phyloP scores from a whole-genome alignment of 2,329 filamentous ascomycete genomes.

The Aureobasidium sp. region DNA sequence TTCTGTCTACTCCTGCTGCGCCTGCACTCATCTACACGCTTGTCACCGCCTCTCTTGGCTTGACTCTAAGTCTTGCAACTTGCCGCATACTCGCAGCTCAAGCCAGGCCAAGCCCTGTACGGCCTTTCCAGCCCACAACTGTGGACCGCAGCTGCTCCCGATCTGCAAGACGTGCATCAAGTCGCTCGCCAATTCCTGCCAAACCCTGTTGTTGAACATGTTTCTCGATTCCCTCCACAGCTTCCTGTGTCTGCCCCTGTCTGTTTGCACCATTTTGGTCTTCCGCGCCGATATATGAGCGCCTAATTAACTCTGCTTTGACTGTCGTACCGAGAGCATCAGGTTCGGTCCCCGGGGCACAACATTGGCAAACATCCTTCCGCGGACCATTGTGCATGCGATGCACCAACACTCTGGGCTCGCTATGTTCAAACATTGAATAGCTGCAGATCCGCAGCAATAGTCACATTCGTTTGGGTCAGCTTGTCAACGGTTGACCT shows the following conservation, averaged over 20 bases:
- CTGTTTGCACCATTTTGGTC: not conserved
- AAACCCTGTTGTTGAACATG: not conserved
- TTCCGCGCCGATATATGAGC: not conserved
- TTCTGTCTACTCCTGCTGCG: not conserved
- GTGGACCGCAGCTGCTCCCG: not conserved
- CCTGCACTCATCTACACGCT: not conserved
- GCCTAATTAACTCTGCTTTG: not conserved
- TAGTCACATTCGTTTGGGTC: not conserved
- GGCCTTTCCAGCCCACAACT: not conserved
- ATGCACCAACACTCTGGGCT: not conserved
- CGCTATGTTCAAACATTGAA: not conserved
- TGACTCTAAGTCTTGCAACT: not conserved
- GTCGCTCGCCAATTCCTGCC: conserved; percentile 5
- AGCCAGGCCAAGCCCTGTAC: not conserved
- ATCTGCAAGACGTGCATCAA: not conserved
- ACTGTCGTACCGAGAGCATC: not conserved
- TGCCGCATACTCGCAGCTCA: not conserved
- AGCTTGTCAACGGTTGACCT: conserved; percentile 1
- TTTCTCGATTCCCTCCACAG: not conserved
- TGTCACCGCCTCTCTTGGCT: not conserved
- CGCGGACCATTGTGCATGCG: not conserved
- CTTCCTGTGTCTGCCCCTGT: not conserved
- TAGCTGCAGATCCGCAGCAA: conserved; percentile 12
- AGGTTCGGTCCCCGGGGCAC: not conserved
- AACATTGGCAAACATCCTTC: not conserved